phyloP scores from a whole-genome alignment of 139 green algal genomes.

The Picochlorum sp. region DNA sequence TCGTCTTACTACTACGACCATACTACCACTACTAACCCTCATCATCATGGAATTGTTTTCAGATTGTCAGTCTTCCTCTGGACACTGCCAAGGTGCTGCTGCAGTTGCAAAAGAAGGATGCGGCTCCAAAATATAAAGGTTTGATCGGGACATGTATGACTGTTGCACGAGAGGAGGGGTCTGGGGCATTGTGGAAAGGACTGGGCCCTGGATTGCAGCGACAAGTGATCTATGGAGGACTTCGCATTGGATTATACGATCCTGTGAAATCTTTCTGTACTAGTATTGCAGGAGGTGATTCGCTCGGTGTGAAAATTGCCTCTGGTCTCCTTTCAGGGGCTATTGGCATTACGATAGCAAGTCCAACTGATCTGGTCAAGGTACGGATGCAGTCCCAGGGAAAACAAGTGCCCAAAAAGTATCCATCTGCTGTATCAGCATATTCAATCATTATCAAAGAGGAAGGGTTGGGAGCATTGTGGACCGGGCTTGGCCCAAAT shows the following conservation, averaged over 20 bases:
- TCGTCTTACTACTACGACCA: no score
- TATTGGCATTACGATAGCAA: constrained; percentile 79
- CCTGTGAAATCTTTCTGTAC: constrained; percentile 85
- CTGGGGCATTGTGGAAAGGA: constrained; percentile 86
- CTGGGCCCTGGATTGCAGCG: constrained; percentile 86
- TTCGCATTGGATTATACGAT: constrained; percentile 97
- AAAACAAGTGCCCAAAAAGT: constrained; percentile 68
- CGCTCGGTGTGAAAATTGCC: constrained; percentile 84
- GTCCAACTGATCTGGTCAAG: constrained; percentile 96
- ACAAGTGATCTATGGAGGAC: constrained; percentile 89
- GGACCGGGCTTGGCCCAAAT: constrained; percentile 93
- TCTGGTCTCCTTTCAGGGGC: constrained; percentile 86
- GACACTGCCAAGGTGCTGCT: constrained; percentile 96
- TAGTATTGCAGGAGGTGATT: constrained; percentile 62
- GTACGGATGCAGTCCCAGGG: constrained; percentile 91
- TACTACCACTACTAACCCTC: neutral
- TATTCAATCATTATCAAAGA: constrained; percentile 90
- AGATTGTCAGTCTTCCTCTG: constrained; percentile 72
- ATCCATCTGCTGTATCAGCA: constrained; percentile 71
- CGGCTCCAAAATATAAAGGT: constrained; percentile 63
- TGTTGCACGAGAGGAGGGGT: constrained; percentile 86
- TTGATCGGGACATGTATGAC: constrained; percentile 85
- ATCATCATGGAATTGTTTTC: constrained; percentile 42
- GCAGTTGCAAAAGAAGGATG: constrained; percentile 71
- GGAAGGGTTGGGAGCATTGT: constrained; percentile 83